Percentiles rank a stretch among this genome's conserved stretches.
phyloP scores from a whole-genome alignment of 495 filamentous ascomycete genomes.

The Xylaria curta region DNA sequence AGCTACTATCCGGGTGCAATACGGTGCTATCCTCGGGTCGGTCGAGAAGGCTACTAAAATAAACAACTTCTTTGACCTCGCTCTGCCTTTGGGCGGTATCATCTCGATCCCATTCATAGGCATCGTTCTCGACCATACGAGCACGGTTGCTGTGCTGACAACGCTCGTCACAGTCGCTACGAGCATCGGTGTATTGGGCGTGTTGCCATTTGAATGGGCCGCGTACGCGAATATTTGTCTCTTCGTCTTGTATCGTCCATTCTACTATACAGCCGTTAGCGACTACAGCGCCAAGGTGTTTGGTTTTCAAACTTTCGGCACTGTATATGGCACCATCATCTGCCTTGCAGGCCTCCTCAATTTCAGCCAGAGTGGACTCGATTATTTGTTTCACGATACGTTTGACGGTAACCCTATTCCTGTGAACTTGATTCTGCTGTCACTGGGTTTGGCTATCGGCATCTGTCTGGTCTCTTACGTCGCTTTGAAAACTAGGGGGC shows the following conservation, averaged over 20 bases:
- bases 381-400: conserved; percentile 74
- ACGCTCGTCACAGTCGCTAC: conserved; percentile 77
- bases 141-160: conserved; percentile 75
- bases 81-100: conserved; percentile 86
- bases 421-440: conserved; percentile 74
- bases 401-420: conserved; percentile 78
- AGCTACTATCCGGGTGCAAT: conserved; percentile 86
- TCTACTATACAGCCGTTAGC: conserved; percentile 78
- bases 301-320: conserved; percentile 93
- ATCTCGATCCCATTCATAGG: conserved; percentile 89
- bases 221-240: conserved; percentile 80
- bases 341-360: conserved; percentile 87
- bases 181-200: conserved; percentile 77
- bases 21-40: conserved; percentile 74
- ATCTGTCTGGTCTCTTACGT: conserved; percentile 67
- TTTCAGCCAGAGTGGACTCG: conserved; percentile 83
- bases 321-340: conserved; percentile 94
- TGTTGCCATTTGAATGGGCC: conserved; percentile 70
- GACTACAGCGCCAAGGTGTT: conserved; percentile 97
- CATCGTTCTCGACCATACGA: conserved; percentile 75
- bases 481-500: conserved; percentile 31
- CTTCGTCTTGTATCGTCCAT: conserved; percentile 78
- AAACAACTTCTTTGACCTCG: conserved; percentile 88
- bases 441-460: conserved; percentile 65
- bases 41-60: conserved; percentile 65